Base-by-base conservation (phyloP, 2,329 filamentous ascomycete species). In the Nothopassalora personata region DNA sequence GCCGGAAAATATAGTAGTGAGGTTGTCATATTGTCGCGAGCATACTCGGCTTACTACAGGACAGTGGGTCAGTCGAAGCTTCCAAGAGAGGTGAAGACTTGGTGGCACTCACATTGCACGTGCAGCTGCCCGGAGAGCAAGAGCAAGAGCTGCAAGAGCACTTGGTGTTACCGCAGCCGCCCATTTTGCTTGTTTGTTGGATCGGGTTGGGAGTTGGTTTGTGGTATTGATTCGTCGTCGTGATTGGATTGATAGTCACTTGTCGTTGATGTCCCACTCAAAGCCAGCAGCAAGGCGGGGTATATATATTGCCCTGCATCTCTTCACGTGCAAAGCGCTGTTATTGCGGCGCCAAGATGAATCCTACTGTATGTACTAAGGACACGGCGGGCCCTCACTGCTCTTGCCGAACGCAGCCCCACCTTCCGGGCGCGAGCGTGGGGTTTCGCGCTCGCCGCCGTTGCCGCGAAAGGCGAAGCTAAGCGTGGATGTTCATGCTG, bases 161-260 rank as follows among this genome's bases (percentile, higher is more conserved):
- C 50, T 62, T 63, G 48, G 68, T 58, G 65, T 70, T 71, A 48
- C 69, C 70, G 61, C 70, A 72, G 68, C 69, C 69, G 59, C 66
- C 67, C 70, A 72, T 72, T 54, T 58, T 69, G 66, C 60, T 59
- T 54, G 57, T 59, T 60, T 60, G 46, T 45, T 57, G 27, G 52
- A 53, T 61, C 52, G 60, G 60, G 43, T 56, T 48, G 34, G 39
- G 49, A 39, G 48, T 57, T 55, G 45, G 13, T 51, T 45, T 30
- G 27, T 56, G 49, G 10, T 54, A 43, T 52, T 54, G 43, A 33
- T 50, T 28, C 13, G 18, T 27, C 58, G 50, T 15, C 31, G 33
- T 57, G 31, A 34, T 57, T 36, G 43, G 49, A 18, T 46, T 47
- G 54, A 46, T 59, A 23, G 43, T 49, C 54, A 48, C 34, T 55